Conservation (phyloP, 2,329 filamentous ascomycete genomes). For the Trichophyton verrucosum region DNA sequence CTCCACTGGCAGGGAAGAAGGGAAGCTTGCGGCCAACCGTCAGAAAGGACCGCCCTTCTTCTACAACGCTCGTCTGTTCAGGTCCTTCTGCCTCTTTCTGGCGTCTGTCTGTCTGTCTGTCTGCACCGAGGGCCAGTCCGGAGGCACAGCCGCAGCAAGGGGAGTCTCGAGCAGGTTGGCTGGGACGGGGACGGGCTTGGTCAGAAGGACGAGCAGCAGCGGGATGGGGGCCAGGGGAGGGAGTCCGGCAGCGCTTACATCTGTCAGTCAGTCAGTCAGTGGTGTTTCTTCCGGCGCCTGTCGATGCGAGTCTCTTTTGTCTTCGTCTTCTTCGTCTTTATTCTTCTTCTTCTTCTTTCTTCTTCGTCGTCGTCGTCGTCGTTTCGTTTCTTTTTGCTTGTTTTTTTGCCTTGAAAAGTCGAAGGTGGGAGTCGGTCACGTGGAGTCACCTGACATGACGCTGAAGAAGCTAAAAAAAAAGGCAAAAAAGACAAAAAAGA, state of each 20-base stretch:
- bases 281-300: not conserved
- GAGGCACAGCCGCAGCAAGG: not conserved
- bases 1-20: not conserved
- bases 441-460: not conserved
- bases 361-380: not conserved
- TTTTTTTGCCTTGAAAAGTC: slow-evolving; percentile 1
- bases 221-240: too few species aligned
- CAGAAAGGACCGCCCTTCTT: not conserved
- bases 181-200: not conserved
- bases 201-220: not conserved
- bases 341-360: not conserved
- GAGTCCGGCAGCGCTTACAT: too few species aligned
- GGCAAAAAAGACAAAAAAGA: not conserved
- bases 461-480: not conserved
- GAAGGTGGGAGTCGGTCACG: slow-evolving; percentile 6
- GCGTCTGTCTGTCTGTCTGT: not conserved
- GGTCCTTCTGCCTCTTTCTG: not conserved
- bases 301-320: not conserved
- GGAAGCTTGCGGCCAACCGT: not conserved
- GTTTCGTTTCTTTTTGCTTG: not conserved
- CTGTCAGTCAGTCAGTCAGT: too few species aligned
- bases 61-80: not conserved
- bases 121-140: not conserved
- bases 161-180: not conserved
- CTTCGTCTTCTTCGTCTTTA: not conserved